Evolutionary conservation across 2,329 filamentous ascomycete genomes (phyloP), one percentile per base, ranked within the genome.

Genomic region (Dendryphion nanum): DNA sequence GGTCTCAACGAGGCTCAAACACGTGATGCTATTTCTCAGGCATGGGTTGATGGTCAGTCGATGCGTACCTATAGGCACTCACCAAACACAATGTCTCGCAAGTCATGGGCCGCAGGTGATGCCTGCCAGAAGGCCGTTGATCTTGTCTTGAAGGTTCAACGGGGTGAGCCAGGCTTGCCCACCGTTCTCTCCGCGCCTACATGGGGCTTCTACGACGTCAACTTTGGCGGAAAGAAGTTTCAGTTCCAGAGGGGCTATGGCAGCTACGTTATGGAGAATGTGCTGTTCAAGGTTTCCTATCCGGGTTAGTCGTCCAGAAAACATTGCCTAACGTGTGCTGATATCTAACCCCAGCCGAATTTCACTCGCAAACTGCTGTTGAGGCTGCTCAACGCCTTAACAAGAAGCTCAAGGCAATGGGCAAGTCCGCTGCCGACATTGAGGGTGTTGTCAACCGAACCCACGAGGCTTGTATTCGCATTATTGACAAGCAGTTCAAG

Each of bases 401-500:
- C 77, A 78, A 82, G 68, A 82, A 88, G 70, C 82, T 98, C 49
- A 85, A 86, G 69, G 76, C 80, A 29, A 75, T 86, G 75, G 91
- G 89, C 73, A 95, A 96, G 79, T 86, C 84, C 37, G 89, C 90
- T 40, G 86, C 85, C 54, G 91, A 98, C 69, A 69, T 98, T 75
- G 91, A 95, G 75, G 79, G 79, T 45, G 81, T 98, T 60, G 89
- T 85, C 55, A 95, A 91, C 81, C 85, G 93, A 59, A 98, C 93
- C 6, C 93, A 98, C 75, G 93, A 98, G 73, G 93, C 93, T 42
- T 97, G 93, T 75, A 82, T 98, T 65, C 89, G 93, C 61, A 98
- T 98, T 73, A 98, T 98, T 61, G 93, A 98, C 81, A 98, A 98
- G 80, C 93, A 98, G 74, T 94, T 95, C 80, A 97, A 96, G 81